phyloP scores from a whole-genome alignment of 2,329 filamentous ascomycete species.

The Reticulascus tulasneorum region DNA sequence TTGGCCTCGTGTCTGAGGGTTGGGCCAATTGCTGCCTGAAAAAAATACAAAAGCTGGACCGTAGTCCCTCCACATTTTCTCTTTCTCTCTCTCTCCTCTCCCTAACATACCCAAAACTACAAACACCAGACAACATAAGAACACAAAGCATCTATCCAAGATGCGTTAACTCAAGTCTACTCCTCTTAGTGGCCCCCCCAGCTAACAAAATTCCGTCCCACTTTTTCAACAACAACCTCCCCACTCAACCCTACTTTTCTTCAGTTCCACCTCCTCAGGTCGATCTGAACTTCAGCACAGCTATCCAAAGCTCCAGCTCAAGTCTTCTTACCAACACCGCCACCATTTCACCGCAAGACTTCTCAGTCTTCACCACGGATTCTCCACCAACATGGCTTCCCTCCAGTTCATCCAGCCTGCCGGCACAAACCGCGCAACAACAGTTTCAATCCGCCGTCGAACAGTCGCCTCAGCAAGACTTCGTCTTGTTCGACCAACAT shows the following conservation, averaged over 20 bases:
- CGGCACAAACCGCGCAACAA: slow-evolving; percentile 58
- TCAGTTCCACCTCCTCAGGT: slow-evolving; percentile 69
- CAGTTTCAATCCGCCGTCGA: slow-evolving; percentile 37
- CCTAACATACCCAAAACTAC: too few species aligned
- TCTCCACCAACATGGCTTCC: slow-evolving; percentile 76
- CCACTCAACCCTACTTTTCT: slow-evolving; percentile 65
- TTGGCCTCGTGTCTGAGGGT: slow-evolving; percentile 1
- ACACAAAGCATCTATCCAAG: slow-evolving; percentile 1
- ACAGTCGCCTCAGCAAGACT: slow-evolving; percentile 61
- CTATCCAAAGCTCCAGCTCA: slow-evolving; percentile 51
- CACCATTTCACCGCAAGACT: slow-evolving; percentile 63
- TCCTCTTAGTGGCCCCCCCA: slow-evolving; percentile 3
- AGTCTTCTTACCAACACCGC: slow-evolving; percentile 50
- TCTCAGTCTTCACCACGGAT: slow-evolving; percentile 79
- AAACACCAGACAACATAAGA: neutral
- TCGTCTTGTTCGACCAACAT: slow-evolving; percentile 68
- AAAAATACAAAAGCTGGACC: too few species aligned
- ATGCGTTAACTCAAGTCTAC: slow-evolving; percentile 8
- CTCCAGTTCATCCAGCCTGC: slow-evolving; percentile 61
- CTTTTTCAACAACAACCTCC: slow-evolving; percentile 65
- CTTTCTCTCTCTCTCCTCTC: too few species aligned
- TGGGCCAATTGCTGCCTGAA: slow-evolving; percentile 6
- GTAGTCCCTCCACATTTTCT: too few species aligned
- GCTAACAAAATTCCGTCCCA: slow-evolving; percentile 20
- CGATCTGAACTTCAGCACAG: slow-evolving; percentile 86